Base-by-base conservation (phyloP, 1,139 yeast species). In the Candida glucosophila region DNA sequence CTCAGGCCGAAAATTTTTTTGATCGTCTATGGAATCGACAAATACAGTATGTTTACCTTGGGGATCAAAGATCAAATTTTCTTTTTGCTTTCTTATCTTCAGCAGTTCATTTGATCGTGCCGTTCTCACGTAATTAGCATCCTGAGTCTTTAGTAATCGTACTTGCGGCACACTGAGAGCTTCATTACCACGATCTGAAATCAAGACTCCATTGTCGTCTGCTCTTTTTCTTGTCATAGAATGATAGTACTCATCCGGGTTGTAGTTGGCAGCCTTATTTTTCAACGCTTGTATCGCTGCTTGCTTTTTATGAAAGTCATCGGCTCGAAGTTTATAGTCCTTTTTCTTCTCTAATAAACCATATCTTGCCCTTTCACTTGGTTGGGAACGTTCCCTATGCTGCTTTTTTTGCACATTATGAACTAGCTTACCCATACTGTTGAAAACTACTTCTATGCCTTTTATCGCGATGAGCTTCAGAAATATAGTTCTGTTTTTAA, bases 241-340 rank as follows among this genome's bases (percentile, higher is more conserved):
- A 70, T 85, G 95, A 54, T 86, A 85, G 57, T 81, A 90, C 52
- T 90, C 98, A 66, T 90, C 97, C n/a, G 93, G 94, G 49, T 90
- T 90, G 40, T 86, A 70, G 23, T 67, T 67, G 23, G 66, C 60
- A 2, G 82, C 93, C 49, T 85, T 85, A 25, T 65, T 65, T 42
- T 82, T 73, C 35, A 90, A 67, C 1, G 79, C 68, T 53, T 81
- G 81, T 29, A 90, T 56, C 14, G 90, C 85, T 12, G 83, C 82
- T 52, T 90, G 88, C 47, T 90, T 90, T 52, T 74, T 70, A 53
- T 90, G 97, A 47, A 67, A 86, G 49, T 90, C 95, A 25, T 73
- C 76, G 1, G 97, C 93, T 53, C 98, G 73, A 25, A 85, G 69
- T 42, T 72, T 74, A 54, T 90, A 90, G 54, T 90, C 98, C 55